Base-by-base conservation (phyloP, 1,139 yeast genomes). In the Scheffersomyces cryptocercus region DNA sequence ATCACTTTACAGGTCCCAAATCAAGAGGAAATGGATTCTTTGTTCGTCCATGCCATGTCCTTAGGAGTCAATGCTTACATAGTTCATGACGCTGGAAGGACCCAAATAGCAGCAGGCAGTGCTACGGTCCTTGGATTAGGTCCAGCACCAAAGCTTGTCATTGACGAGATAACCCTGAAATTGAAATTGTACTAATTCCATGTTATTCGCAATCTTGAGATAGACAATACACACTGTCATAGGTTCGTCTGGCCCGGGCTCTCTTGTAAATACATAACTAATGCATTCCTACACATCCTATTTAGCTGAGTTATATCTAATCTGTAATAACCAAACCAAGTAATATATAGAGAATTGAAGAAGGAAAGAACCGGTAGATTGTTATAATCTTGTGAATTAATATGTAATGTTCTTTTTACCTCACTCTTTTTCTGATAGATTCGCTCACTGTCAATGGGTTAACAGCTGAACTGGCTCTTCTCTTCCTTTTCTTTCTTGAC, bases 1-100 rank as follows among this genome's bases (percentile, higher is more conserved):
- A 89, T 93, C 50, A 85, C 98, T 0, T 69, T 93, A 41, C 95
- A 89, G 60, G 86, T 86, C 36, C 83, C 82, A 3, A 73, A 79
- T 52, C 79, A 85, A 60, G 96, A 87, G 39, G 88, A 81, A 36
- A 79, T 93, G 82, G 89, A 87, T 56, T 66, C 82, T 37, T 66
- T 93, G 37, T 88, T 81, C 62, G 95, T 95, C 2, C 81, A 79
- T 55, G 98, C 98, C 2, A 78, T 87, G 37, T 81, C 90, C 2
- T 61, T 88, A 40, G 93, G 93, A 1, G 78, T 93, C 15, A 87
- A 90, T 55, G 81, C 91, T 2, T 79, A 82, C 51, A 77, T 88
- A 6, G 89, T 95, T 31, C 95, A 87, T 54, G 99, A 93, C 67
- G 99, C 99, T 28, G 99, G 99, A 3, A 77, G 98, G 57, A 95